These are phyloP conservation scores for Xerophyta viscosa DNA, from an alignment of 106 monocot genomes.

Conservation along the genomic window DNA sequence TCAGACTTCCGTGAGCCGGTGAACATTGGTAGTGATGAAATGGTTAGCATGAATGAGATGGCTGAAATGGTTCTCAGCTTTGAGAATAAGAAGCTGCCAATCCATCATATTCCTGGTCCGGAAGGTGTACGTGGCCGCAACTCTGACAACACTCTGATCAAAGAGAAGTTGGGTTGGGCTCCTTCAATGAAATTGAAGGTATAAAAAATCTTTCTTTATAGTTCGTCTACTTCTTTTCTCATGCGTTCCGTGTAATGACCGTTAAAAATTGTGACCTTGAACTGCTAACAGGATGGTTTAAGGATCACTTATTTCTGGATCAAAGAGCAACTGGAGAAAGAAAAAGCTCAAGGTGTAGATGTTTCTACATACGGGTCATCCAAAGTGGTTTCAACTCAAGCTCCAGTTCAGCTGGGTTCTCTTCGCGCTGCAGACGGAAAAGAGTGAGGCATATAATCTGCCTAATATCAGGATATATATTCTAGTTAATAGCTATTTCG, in stretches of 20 bases:
- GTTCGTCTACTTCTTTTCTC: neutral
- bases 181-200: slow-evolving; percentile 92
- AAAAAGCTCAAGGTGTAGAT: slow-evolving; percentile 55
- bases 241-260: neutral
- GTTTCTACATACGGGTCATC: slow-evolving; percentile 73
- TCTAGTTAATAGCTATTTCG: too few relatives aligned
- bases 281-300: slow-evolving; percentile 64
- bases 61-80: slow-evolving; percentile 90
- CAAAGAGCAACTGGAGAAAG: slow-evolving; percentile 89
- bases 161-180: slow-evolving; percentile 93
- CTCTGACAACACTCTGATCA: slow-evolving; percentile 86
- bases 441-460: slow-evolving; percentile 54
- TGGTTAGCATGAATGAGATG: slow-evolving; percentile 99
- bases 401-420: slow-evolving; percentile 87
- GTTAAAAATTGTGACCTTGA: neutral
- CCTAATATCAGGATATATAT: too few relatives aligned
- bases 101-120: slow-evolving; percentile 96
- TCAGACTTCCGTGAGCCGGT: slow-evolving; percentile 27
- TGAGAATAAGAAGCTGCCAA: slow-evolving; percentile 76
- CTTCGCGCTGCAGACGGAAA: slow-evolving; percentile 96
- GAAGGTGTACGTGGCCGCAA: slow-evolving; percentile 96
- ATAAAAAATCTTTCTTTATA: neutral
- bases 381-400: slow-evolving; percentile 87
- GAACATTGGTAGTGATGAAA: slow-evolving; percentile 90
- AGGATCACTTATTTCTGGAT: slow-evolving; percentile 96